These are phyloP conservation scores for Cutaneotrichosporon sp. DNA, from an alignment of 1,284 basidiomycete genomes.

Conservation along the genomic window DNA sequence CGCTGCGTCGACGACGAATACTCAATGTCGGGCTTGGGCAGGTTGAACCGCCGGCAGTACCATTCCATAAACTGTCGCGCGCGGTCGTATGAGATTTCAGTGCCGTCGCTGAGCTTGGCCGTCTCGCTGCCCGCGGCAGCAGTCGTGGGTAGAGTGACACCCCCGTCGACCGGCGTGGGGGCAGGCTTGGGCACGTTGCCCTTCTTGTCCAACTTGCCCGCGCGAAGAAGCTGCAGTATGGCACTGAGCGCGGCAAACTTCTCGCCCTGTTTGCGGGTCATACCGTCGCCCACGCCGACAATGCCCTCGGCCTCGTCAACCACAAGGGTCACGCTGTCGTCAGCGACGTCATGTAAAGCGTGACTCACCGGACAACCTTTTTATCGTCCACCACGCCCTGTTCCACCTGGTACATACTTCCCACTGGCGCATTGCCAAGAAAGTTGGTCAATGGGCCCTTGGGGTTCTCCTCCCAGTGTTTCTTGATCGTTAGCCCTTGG, in stretches of 20 bases:
- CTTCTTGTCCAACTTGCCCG: slow-evolving; percentile 50
- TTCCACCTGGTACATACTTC: slow-evolving; percentile 23
- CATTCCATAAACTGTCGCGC: slow-evolving; percentile 92
- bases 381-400: slow-evolving; percentile 32
- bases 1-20: slow-evolving; percentile 47
- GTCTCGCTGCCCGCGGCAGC: slow-evolving; percentile 6
- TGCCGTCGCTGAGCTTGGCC: slow-evolving; percentile 60
- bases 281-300: slow-evolving; percentile 59
- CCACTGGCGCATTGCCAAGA: slow-evolving; percentile 26
- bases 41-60: slow-evolving; percentile 77
- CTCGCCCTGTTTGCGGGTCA: slow-evolving; percentile 64
- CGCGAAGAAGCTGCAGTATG: slow-evolving; percentile 61
- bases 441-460: slow-evolving; percentile 47
- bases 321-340: slow-evolving; percentile 32
- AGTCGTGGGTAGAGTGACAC: too few species aligned
- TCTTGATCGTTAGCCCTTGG: slow-evolving; percentile 27
- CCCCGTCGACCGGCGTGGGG: too few species aligned
- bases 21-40: slow-evolving; percentile 72
- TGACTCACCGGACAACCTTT: slow-evolving; percentile 31
- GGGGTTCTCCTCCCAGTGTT: slow-evolving; percentile 43
- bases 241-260: slow-evolving; percentile 68
- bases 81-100: slow-evolving; percentile 63
- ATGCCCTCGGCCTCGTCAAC: slow-evolving; percentile 31
- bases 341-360: not conserved
- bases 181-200: too few species aligned